Evolutionary conservation across 2,329 filamentous ascomycete species (phyloP).

Genomic region (Diaporthe sp.): DNA sequence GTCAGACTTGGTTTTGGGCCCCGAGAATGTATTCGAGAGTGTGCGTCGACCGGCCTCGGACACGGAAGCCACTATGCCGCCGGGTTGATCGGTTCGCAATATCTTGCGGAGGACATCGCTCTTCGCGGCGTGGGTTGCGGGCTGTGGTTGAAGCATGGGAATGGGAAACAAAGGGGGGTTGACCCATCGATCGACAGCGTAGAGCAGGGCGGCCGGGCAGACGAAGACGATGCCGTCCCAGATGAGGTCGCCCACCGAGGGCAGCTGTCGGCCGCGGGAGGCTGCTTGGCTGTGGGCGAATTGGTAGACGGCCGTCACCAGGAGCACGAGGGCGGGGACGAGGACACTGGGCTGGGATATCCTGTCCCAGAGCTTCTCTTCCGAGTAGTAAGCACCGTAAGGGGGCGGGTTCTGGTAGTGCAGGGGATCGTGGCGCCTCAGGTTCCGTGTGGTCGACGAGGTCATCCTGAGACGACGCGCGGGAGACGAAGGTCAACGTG

Average conservation of each 20-base stretch:
- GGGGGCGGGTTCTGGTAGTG: slow-evolving; percentile 22
- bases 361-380: slow-evolving; percentile 50
- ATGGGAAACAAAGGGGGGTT: slow-evolving; percentile 60
- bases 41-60: slow-evolving; percentile 71
- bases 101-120: slow-evolving; percentile 75
- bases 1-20: slow-evolving; percentile 57
- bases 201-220: slow-evolving; percentile 70
- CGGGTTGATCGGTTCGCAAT: slow-evolving; percentile 68
- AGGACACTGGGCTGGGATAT: slow-evolving; percentile 54
- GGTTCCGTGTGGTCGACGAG: slow-evolving; percentile 28
- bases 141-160: slow-evolving; percentile 54
- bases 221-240: slow-evolving; percentile 74
- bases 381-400: slow-evolving; percentile 45
- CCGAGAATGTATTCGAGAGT: slow-evolving; percentile 66
- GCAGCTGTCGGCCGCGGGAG: slow-evolving; percentile 44
- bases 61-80: slow-evolving; percentile 69
- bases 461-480: slow-evolving; percentile 40
- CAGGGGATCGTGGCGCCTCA: slow-evolving; percentile 36
- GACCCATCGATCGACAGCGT: slow-evolving; percentile 69
- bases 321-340: slow-evolving; percentile 52
- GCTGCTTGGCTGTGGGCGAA: slow-evolving; percentile 47
- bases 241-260: slow-evolving; percentile 60
- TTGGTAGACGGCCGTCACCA: slow-evolving; percentile 54
- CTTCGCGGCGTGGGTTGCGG: slow-evolving; percentile 69
- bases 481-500: slow-evolving; percentile 19